Conservation (phyloP, 441 rosid genomes). For the Gossypium davidsonii region DNA sequence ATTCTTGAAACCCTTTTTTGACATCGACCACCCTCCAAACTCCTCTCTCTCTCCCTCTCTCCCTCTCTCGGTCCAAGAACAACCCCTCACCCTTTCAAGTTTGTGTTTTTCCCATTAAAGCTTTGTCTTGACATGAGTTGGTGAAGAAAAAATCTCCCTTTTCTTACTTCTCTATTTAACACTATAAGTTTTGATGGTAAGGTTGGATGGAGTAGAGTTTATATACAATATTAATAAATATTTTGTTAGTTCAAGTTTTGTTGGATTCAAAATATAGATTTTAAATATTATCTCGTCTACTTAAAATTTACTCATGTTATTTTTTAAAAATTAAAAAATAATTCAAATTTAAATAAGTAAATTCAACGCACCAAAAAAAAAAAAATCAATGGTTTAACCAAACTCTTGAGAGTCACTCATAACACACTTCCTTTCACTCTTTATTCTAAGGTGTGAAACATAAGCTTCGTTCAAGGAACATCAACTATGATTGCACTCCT, state of each 20-base stretch:
- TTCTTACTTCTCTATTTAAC: neutral
- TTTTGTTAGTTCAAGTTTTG: too few species aligned
- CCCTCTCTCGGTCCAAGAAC: neutral
- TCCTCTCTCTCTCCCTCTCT: neutral
- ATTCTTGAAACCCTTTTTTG: constrained; percentile 21
- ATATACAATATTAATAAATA: too few species aligned
- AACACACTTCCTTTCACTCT: neutral
- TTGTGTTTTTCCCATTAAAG: neutral
- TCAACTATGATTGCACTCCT: constrained; percentile 40
- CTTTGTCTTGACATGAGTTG: constrained; percentile 6
- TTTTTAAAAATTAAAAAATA: too few species aligned
- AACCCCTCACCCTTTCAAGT: constrained; percentile 16
- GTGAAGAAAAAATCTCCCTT: constrained; percentile 13
- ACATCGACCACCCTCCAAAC: constrained; percentile 41
- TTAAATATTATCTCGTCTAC: too few species aligned
- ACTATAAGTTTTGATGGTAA: neutral
- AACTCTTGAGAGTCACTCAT: constrained; percentile 39
- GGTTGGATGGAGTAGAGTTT: too few species aligned
- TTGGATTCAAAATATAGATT: too few species aligned
- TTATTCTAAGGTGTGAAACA: constrained; percentile 34
- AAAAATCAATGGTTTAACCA: constrained; percentile 7
- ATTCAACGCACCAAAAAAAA: neutral
- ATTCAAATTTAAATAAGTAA: too few species aligned
- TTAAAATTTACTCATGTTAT: too few species aligned
- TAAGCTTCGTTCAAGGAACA: constrained; percentile 46